Evolutionary conservation across 768 basidiomycete species (phyloP).

Genomic region (Russula ochroleuca): DNA sequence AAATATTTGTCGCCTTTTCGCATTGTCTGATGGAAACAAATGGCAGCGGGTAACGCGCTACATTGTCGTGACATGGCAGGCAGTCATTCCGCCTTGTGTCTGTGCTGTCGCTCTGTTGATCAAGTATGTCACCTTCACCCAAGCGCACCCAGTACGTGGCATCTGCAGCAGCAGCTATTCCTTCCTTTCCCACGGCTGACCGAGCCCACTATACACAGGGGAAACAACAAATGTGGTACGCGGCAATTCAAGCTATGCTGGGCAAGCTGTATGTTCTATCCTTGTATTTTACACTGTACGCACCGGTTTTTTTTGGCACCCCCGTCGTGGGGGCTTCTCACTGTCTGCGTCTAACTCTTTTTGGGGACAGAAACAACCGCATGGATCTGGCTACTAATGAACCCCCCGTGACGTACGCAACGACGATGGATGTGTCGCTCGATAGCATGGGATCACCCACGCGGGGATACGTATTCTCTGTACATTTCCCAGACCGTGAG

Average conservation of each 20-base stretch:
- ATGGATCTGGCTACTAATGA: conserved; percentile 13
- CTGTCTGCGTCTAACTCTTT: neutral
- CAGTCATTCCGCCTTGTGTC: conserved; percentile 12
- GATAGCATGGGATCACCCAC: neutral
- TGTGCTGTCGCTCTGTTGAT: conserved; percentile 16
- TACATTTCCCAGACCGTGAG: neutral
- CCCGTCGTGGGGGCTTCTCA: neutral
- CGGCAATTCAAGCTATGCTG: conserved; percentile 19
- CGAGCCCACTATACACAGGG: neutral
- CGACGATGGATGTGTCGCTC: neutral
- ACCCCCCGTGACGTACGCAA: neutral
- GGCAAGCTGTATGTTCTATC: conserved; percentile 21
- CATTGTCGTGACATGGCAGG: conserved; percentile 15
- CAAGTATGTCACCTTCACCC: conserved; percentile 12
- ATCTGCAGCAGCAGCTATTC: neutral
- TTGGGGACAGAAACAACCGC: conserved; percentile 14
- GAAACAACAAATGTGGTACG: conserved; percentile 4
- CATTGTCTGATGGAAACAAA: neutral
- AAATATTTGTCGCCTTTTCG: neutral
- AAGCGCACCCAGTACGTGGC: conserved; percentile 15
- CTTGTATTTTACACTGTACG: conserved; percentile 17
- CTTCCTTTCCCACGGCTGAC: neutral
- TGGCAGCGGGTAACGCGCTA: conserved; percentile 12
- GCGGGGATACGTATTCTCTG: conserved; percentile 9
- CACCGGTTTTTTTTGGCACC: neutral